A percentile compares a stretch with the other conserved stretches of the same genome.
phyloP scores from a whole-genome alignment of 176 grass and related monocot species.

The Eragrostis curvula region DNA sequence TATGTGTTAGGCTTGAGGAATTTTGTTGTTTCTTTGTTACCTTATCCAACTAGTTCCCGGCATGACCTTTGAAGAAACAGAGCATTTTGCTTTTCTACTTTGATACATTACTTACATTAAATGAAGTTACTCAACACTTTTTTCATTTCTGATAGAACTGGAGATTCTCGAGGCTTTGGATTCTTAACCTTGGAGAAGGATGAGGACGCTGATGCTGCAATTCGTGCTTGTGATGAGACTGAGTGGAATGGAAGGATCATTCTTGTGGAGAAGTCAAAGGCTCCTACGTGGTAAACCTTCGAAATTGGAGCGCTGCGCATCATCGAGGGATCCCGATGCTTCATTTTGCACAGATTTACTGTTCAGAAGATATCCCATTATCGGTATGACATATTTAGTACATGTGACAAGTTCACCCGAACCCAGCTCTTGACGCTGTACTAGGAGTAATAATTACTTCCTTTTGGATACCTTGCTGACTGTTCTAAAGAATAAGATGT shows the following conservation, averaged over 20 bases:
- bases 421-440: constrained; percentile 56
- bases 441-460: constrained; percentile 63
- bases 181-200: constrained; percentile 84
- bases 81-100: constrained; percentile 23
- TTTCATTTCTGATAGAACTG: constrained; percentile 56
- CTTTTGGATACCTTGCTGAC: constrained; percentile 43
- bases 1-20: not conserved
- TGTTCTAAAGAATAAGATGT: constrained; percentile 52
- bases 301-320: constrained; percentile 7
- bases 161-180: constrained; percentile 88
- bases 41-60: not conserved
- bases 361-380: constrained; percentile 33
- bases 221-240: constrained; percentile 75
- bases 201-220: constrained; percentile 91
- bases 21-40: not conserved
- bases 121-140: constrained; percentile 34
- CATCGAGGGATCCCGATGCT: constrained; percentile 27
- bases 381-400: constrained; percentile 60
- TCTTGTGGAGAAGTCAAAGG: constrained; percentile 92
- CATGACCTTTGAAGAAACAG: constrained; percentile 1
- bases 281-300: constrained; percentile 56
- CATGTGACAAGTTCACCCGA: constrained; percentile 62
- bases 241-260: constrained; percentile 90
- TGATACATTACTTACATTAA: constrained; percentile 1
- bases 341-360: constrained; percentile 46